Evolutionary conservation across 2,329 filamentous ascomycete genomes (phyloP).

Genomic region (Aphanocladium album): DNA sequence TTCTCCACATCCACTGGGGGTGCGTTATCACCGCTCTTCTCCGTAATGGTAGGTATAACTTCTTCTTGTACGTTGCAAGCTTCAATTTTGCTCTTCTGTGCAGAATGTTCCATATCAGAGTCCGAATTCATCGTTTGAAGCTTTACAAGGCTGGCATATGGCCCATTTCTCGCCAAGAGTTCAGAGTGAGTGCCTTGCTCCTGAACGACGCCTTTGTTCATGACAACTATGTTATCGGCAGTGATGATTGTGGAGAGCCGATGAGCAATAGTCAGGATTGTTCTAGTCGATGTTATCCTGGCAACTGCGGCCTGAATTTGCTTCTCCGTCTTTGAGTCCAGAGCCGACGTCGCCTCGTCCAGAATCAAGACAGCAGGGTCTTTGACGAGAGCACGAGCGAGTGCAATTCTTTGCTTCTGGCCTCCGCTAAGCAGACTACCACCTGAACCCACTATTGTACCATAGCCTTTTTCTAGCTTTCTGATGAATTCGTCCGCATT

Average conservation of each 20-base stretch:
- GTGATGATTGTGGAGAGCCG: constrained; percentile 80
- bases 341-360: constrained; percentile 86
- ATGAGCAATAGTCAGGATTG: constrained; percentile 92
- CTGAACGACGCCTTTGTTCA: constrained; percentile 69
- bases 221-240: constrained; percentile 78
- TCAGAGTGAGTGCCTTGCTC: constrained; percentile 77
- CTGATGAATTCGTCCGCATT: too few relatives aligned
- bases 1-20: too few relatives aligned
- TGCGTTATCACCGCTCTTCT: too few relatives aligned
- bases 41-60: too few relatives aligned
- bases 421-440: constrained; percentile 83
- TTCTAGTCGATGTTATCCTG: constrained; percentile 77
- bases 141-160: too few relatives aligned
- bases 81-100: too few relatives aligned
- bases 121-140: too few relatives aligned
- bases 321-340: constrained; percentile 89
- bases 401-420: constrained; percentile 90
- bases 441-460: constrained; percentile 86
- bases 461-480: too few relatives aligned
- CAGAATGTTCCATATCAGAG: too few relatives aligned
- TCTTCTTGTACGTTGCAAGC: too few relatives aligned
- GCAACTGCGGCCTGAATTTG: constrained; percentile 85
- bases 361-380: constrained; percentile 87
- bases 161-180: constrained; percentile 63
- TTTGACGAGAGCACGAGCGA: constrained; percentile 89